These are phyloP conservation scores for Fusarium pilosicola DNA, from an alignment of 2,329 filamentous ascomycete species.

Conservation along the genomic window DNA sequence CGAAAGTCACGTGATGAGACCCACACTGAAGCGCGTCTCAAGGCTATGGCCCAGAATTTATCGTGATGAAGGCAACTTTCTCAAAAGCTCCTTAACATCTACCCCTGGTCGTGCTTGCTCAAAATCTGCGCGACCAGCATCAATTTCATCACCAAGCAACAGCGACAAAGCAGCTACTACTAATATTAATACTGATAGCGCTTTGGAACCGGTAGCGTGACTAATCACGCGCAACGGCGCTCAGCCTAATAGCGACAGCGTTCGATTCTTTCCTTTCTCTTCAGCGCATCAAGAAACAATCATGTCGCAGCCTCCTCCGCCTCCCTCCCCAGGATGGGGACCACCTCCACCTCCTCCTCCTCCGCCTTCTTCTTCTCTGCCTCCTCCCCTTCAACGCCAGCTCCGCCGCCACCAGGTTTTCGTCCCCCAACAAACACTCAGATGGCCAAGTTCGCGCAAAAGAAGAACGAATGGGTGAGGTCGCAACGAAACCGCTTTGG, in stretches of 20 bases:
- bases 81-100: slow-evolving; percentile 41
- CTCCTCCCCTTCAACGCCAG: slow-evolving; percentile 64
- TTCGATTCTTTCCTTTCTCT: slow-evolving; percentile 30
- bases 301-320: slow-evolving; percentile 66
- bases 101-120: slow-evolving; percentile 44
- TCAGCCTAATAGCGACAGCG: slow-evolving; percentile 45
- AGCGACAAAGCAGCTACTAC: not conserved
- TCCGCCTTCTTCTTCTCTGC: slow-evolving; percentile 64
- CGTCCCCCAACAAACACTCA: slow-evolving; percentile 83
- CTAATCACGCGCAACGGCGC: slow-evolving; percentile 51
- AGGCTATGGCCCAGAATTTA: slow-evolving; percentile 48
- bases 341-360: slow-evolving; percentile 65
- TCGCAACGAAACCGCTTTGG: slow-evolving; percentile 91
- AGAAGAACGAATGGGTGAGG: slow-evolving; percentile 99
- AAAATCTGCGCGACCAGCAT: slow-evolving; percentile 45
- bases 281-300: slow-evolving; percentile 46
- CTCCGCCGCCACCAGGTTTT: slow-evolving; percentile 88
- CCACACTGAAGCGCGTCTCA: slow-evolving; percentile 38
- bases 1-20: slow-evolving; percentile 36
- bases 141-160: slow-evolving; percentile 34
- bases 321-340: slow-evolving; percentile 68
- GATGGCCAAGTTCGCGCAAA: slow-evolving; percentile 94
- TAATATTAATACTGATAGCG: slow-evolving; percentile 24
- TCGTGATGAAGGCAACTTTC: slow-evolving; percentile 45
- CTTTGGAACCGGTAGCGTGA: slow-evolving; percentile 44